Base-by-base conservation (phyloP, 768 basidiomycete genomes). In the Hebeloma cylindrosporum region DNA sequence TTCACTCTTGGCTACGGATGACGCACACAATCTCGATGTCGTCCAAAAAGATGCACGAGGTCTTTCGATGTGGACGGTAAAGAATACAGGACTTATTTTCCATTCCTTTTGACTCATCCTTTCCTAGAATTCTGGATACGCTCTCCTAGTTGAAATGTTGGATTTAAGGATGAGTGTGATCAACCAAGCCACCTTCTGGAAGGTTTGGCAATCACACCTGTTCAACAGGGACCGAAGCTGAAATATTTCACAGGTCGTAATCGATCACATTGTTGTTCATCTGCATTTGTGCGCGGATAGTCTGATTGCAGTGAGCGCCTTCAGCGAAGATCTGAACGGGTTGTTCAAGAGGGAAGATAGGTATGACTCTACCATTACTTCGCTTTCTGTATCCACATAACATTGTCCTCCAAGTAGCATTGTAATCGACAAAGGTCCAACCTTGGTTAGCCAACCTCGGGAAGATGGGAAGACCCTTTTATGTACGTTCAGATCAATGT, bases 231-330 rank as follows among this genome's bases (percentile, higher is more conserved):
- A 28, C 13, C 35, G 7, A 17, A 26, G n/a, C n/a, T n/a, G n/a
- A n/a, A n/a, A n/a, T n/a, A n/a, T n/a, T n/a, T 18, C 29, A 38
- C 20, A 90, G 89, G 64, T 87, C 17, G 54, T 65, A n/a, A 60
- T 88, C 18, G 71, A 81, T 40, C 72, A 66, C 10, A 65, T 80
- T 26, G 67, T 65, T 13, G 61, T 91, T 4, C 73, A 73, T 29
- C 52, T 89, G 32, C 83, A 86, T 58, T 70, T 90, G 18, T 90
- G 88, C 57, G 89, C 91, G 8, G 90, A 93, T 61, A 87, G 88
- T 1, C 64, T 85, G 43, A 64, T 71, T 5, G 77, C 79, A 1
- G 63, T 92, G 21, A 67, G 74, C 1, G 70, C 74, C 4, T 79
- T 90, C 55, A 70, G 74, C 23, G 61, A 67, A 17, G 79, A 83